Evolutionary conservation across 768 basidiomycete species (phyloP).

Genomic region (Rhizopogon roseolus): DNA sequence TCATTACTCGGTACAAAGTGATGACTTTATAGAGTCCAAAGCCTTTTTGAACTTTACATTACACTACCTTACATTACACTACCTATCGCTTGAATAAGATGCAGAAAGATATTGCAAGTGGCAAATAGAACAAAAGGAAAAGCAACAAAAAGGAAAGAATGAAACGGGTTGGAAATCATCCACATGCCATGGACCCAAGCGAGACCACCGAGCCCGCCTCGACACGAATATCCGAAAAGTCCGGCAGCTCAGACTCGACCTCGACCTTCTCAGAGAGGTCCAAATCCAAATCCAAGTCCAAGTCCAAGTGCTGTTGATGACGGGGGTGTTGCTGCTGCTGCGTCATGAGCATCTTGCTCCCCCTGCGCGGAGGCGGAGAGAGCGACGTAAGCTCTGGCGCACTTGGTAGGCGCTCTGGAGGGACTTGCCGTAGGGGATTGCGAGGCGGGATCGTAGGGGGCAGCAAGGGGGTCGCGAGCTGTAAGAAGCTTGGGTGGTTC

Average conservation of each 20-base stretch:
- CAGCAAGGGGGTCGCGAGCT: conserved; percentile 37
- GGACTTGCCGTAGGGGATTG: conserved; percentile 20
- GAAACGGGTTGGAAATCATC: conserved; percentile 8
- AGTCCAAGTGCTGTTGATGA: background rate
- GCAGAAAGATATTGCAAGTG: background rate
- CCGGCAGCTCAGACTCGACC: conserved; percentile 6
- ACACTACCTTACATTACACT: too few species aligned
- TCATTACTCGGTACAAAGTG: too few species aligned
- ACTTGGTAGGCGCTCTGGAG: conserved; percentile 22
- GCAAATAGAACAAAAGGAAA: too few species aligned
- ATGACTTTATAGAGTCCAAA: too few species aligned
- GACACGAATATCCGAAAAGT: conserved; percentile 14
- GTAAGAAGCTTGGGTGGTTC: conserved; percentile 60
- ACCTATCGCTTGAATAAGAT: background rate
- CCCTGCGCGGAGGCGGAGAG: conserved; percentile 63
- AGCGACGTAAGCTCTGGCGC: conserved; percentile 43
- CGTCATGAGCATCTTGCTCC: conserved; percentile 42
- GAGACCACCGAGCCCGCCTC: conserved; percentile 44
- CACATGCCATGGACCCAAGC: conserved; percentile 43
- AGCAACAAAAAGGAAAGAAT: conserved; percentile 10
- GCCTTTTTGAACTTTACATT: too few species aligned
- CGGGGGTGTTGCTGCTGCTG: background rate
- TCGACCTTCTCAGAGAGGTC: conserved; percentile 7
- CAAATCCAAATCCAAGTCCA: too few species aligned
- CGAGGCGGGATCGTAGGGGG: conserved; percentile 14